Evolutionary conservation across 371 early-diverging fungal genomes (phyloP), one percentile per base, ranked within the genome.

Genomic region (Parasitella parasitica): DNA sequence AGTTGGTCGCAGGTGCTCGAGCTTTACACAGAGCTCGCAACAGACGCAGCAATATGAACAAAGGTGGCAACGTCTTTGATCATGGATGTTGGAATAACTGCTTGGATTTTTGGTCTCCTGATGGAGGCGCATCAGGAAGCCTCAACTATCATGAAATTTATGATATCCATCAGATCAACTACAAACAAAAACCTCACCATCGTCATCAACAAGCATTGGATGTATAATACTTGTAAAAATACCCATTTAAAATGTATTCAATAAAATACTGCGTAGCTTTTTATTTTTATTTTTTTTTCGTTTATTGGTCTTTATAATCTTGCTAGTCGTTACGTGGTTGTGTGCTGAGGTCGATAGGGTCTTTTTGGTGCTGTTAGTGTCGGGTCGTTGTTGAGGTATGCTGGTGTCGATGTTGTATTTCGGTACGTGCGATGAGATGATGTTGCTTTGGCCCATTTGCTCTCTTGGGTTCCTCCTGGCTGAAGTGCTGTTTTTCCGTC

Each of bases 91-190:
- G 82, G 64, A 78, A 80, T 49, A 94, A 94, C 69, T 94, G 94
- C 67, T 38, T 89, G 7, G 91, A 90, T 22, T 94, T 96, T 70
- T 94, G 93, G 91, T 74, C 81, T n/a, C 81, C 82, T 3, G 63
- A 72, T 4, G 75, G 78, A 50, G 88, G 86, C 1, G 75, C 77
- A 15, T 63, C 81, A 57, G 77, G 77, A 12, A 71, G 75, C 34
- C 66, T 86, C 13, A 76, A 88, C 54, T 91, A 90, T 88, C 81
- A 78, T 53, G 68, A 78, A 36, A 71, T 87, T 27, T 87, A 83
- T 54, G 78, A 81, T 61, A 59, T 78, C 26, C 69, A 66, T 39
- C 64, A 75, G 54, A 27, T 75, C 36, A 54, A 37, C 24, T 18
- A 50, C 28, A 43, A 43, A 22, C 43, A 43, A 20, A n/a, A 43